phyloP scores from a whole-genome alignment of 2,329 filamentous ascomycete species.

The Penicillium sp. region DNA sequence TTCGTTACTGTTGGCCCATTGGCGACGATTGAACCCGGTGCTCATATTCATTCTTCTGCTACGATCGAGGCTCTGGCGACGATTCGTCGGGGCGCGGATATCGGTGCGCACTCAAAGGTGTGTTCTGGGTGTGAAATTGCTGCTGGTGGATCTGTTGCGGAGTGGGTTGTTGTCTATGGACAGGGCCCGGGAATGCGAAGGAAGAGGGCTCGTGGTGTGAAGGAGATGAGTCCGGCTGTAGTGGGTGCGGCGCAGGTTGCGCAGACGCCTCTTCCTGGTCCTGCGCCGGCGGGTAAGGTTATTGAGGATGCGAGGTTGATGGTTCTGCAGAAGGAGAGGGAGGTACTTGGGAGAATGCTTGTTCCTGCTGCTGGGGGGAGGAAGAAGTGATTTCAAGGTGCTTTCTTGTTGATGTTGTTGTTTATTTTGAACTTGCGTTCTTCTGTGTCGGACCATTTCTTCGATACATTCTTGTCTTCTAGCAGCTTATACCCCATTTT shows the following conservation, averaged over 20 bases:
- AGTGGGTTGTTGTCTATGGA: slow-evolving; percentile 69
- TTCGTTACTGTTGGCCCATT: slow-evolving; percentile 41
- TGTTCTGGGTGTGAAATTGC: slow-evolving; percentile 61
- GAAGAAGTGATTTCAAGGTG: slow-evolving; percentile 25
- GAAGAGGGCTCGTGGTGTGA: slow-evolving; percentile 38
- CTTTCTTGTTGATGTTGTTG: not conserved
- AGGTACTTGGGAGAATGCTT: slow-evolving; percentile 65
- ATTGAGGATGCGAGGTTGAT: slow-evolving; percentile 63
- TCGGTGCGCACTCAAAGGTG: slow-evolving; percentile 64
- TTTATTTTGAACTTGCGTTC: not conserved
- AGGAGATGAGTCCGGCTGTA: slow-evolving; percentile 16
- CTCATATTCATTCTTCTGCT: slow-evolving; percentile 39
- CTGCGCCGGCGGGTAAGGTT: slow-evolving; percentile 54
- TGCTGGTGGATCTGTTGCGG: slow-evolving; percentile 59
- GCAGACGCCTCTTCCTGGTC: slow-evolving; percentile 17
- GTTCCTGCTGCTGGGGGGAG: slow-evolving; percentile 28
- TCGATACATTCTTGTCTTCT: not conserved
- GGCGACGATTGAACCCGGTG: slow-evolving; percentile 37
- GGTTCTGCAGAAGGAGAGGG: slow-evolving; percentile 65
- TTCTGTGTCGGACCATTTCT: not conserved
- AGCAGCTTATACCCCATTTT: slow-evolving; percentile 4
- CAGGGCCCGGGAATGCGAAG: slow-evolving; percentile 50
- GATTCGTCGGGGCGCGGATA: slow-evolving; percentile 32
- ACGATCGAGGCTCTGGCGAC: slow-evolving; percentile 48
- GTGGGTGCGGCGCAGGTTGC: slow-evolving; percentile 16